Percentiles rank a stretch among this genome's conserved stretches.
Evolutionary conservation across 2,329 filamentous ascomycete genomes (phyloP).

Genomic region (Grosmannia huntii): DNA sequence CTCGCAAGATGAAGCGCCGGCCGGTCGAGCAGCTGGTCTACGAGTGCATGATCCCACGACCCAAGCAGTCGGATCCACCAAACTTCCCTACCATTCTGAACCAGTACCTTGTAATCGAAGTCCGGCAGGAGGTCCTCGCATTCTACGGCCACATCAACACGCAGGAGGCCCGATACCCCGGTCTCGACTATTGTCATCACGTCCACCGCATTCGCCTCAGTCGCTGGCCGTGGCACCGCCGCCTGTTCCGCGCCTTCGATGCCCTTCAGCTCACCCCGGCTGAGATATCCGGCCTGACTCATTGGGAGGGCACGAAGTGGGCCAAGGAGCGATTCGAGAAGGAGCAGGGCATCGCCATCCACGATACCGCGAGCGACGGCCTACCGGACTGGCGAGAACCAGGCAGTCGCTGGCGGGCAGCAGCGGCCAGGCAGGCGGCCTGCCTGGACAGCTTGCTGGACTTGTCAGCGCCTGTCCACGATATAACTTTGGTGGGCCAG

Average conservation of each 20-base stretch:
- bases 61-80: slow-evolving; percentile 53
- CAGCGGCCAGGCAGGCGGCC: not conserved
- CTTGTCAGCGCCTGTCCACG: not conserved
- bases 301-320: slow-evolving; percentile 77
- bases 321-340: slow-evolving; percentile 68
- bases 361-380: slow-evolving; percentile 58
- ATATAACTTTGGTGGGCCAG: not conserved
- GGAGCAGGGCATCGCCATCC: slow-evolving; percentile 57
- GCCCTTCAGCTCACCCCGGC: slow-evolving; percentile 50
- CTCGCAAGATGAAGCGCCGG: slow-evolving; percentile 52
- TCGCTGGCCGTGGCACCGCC: slow-evolving; percentile 63
- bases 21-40: slow-evolving; percentile 62
- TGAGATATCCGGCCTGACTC: slow-evolving; percentile 60
- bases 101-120: slow-evolving; percentile 60
- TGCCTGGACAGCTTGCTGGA: not conserved
- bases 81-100: slow-evolving; percentile 60
- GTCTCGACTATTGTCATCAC: slow-evolving; percentile 61
- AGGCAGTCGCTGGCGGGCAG: slow-evolving; percentile 19
- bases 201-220: slow-evolving; percentile 67
- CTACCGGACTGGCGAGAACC: slow-evolving; percentile 49
- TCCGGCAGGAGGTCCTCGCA: slow-evolving; percentile 63
- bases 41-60: slow-evolving; percentile 58
- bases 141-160: slow-evolving; percentile 73
- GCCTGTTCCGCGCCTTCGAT: slow-evolving; percentile 67
- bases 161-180: slow-evolving; percentile 69